These are phyloP conservation scores for Tripterygium wilfordii DNA, from an alignment of 177 flowering plant genomes.

Conservation along the genomic window DNA sequence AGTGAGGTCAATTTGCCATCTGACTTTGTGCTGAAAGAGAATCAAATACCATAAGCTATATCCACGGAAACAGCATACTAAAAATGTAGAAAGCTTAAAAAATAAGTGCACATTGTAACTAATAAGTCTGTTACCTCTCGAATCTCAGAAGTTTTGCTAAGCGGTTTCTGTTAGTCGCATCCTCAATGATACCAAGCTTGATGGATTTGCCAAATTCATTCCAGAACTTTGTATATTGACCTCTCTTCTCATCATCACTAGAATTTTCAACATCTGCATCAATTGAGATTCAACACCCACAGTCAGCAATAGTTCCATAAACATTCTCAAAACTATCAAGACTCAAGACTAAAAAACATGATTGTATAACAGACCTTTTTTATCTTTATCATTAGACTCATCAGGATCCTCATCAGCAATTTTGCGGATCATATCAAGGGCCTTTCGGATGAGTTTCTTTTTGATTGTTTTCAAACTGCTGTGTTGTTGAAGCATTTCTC, in stretches of 20 bases:
- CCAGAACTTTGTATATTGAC: conserved; percentile 91
- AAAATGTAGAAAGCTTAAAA: neutral
- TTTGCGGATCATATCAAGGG: conserved; percentile 95
- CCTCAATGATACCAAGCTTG: conserved; percentile 95
- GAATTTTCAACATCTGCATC: conserved; percentile 57
- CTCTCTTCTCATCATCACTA: conserved; percentile 80
- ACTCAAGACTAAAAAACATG: too few species aligned
- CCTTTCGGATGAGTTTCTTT: conserved; percentile 93
- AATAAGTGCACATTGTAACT: neutral
- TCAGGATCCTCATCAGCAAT: conserved; percentile 98
- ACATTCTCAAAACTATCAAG: too few species aligned
- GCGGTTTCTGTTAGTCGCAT: conserved; percentile 89
- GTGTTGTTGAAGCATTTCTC: conserved; percentile 99
- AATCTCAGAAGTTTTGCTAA: conserved; percentile 93
- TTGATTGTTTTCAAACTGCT: conserved; percentile 91
- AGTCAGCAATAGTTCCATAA: neutral
- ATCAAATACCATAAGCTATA: neutral
- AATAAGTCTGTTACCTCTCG: conserved; percentile 52
- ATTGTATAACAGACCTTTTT: too few species aligned
- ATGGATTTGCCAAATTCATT: conserved; percentile 96
- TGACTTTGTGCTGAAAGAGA: conserved; percentile 66
- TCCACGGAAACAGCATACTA: neutral
- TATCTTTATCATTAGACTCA: conserved; percentile 64
- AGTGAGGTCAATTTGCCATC: conserved; percentile 81
- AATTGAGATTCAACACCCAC: conserved; percentile 1